Percentiles rank a stretch among this genome's conserved stretches.
Conservation (phyloP, 2,329 filamentous ascomycete species). For the Neurospora crassa region DNA sequence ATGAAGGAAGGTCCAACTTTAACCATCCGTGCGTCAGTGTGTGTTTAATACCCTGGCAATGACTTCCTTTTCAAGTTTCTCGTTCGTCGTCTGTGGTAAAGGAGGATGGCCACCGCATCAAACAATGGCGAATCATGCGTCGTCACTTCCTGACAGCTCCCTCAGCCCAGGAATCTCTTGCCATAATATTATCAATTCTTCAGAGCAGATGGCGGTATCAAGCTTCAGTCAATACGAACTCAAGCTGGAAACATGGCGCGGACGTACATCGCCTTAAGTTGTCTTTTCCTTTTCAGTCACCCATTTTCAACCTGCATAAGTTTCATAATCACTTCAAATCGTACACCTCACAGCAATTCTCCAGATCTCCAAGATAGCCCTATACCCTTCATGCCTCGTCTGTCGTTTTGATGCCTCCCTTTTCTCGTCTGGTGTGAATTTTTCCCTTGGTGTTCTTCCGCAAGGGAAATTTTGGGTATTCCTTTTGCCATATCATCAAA, state of each 20-base stretch:
- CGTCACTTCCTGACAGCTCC: background rate
- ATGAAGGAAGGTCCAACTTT: background rate
- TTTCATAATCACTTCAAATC: background rate
- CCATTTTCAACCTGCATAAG: background rate
- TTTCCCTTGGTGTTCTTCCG: background rate
- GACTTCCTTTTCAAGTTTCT: conserved; percentile 4
- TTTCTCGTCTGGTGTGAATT: background rate
- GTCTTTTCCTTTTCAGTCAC: background rate
- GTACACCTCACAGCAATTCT: background rate
- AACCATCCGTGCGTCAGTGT: conserved; percentile 12
- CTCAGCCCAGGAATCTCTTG: background rate
- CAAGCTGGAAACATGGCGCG: background rate
- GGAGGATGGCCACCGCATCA: background rate
- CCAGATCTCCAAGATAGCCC: background rate
- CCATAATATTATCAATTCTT: background rate
- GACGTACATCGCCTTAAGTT: background rate
- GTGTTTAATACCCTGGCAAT: background rate
- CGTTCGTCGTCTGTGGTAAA: background rate
- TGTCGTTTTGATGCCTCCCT: background rate
- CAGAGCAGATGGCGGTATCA: background rate
- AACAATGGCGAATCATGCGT: background rate
- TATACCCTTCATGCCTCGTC: background rate
- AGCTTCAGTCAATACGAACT: background rate
- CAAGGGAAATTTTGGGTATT: background rate
- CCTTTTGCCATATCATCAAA: background rate